A percentile compares a stretch with the other conserved stretches of the same genome.
Evolutionary conservation across 2,329 filamentous ascomycete genomes (phyloP).

Genomic region (Parasarocladium wereldwijsianum): DNA sequence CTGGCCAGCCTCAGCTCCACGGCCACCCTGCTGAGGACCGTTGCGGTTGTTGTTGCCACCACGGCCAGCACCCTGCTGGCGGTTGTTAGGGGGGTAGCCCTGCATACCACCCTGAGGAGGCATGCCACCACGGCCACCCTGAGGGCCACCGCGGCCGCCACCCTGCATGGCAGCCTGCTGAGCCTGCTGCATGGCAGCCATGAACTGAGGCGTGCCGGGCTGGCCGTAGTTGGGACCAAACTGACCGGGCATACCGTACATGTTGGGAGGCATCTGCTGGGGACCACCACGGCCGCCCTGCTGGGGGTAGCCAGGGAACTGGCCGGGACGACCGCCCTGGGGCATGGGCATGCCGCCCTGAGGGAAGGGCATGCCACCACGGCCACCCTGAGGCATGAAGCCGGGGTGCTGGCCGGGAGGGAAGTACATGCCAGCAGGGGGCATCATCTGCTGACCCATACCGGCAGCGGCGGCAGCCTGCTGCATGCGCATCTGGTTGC

Average conservation of each 20-base stretch:
- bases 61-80: constrained; percentile 35
- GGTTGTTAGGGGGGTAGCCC: constrained; percentile 42
- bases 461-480: constrained; percentile 84
- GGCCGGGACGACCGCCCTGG: constrained; percentile 69
- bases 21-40: constrained; percentile 28
- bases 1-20: constrained; percentile 21
- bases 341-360: constrained; percentile 52
- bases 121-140: constrained; percentile 58
- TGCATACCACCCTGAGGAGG: constrained; percentile 43
- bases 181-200: constrained; percentile 71
- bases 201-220: constrained; percentile 64
- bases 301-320: constrained; percentile 76
- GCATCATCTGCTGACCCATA: constrained; percentile 79
- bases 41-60: constrained; percentile 28
- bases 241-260: constrained; percentile 69
- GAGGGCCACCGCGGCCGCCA: constrained; percentile 46
- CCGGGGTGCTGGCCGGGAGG: constrained; percentile 65
- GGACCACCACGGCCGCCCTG: constrained; percentile 78
- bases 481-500: constrained; percentile 97
- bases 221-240: constrained; percentile 71
- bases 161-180: constrained; percentile 46
- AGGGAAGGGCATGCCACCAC: constrained; percentile 53
- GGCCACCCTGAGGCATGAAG: constrained; percentile 46
- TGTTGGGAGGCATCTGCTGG: constrained; percentile 76
- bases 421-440: constrained; percentile 86